Conservation (phyloP, 2,329 filamentous ascomycete genomes). For the Periconia digitata region DNA sequence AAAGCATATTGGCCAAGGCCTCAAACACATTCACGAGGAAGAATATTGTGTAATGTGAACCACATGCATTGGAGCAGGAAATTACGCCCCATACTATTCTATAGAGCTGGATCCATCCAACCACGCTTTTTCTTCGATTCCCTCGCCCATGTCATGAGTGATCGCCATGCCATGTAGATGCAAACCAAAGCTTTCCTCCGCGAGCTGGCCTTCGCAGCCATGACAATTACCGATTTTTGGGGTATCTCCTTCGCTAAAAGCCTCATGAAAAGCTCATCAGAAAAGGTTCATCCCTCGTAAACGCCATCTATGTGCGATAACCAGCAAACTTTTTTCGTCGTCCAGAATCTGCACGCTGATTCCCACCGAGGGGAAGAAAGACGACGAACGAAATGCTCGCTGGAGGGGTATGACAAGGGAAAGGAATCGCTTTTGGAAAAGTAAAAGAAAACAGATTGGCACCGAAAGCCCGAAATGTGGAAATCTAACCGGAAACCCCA, state of each 20-base stretch:
- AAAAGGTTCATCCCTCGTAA: slow-evolving; percentile 36
- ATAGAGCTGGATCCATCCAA: slow-evolving; percentile 35
- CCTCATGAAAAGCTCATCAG: slow-evolving; percentile 27
- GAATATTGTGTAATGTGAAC: slow-evolving; percentile 5
- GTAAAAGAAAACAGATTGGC: slow-evolving; percentile 36
- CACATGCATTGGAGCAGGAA: slow-evolving; percentile 29
- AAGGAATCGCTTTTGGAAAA: slow-evolving; percentile 45
- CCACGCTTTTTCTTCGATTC: slow-evolving; percentile 42
- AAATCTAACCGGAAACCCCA: slow-evolving; percentile 43
- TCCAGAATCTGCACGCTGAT: slow-evolving; percentile 20
- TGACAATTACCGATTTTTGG: slow-evolving; percentile 26
- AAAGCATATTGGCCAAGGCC: too few relatives aligned
- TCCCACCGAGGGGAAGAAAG: slow-evolving; percentile 27
- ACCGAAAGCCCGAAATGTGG: slow-evolving; percentile 42
- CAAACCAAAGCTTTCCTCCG: slow-evolving; percentile 33
- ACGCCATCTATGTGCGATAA: slow-evolving; percentile 45
- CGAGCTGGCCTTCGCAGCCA: slow-evolving; percentile 24
- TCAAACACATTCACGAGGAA: not conserved
- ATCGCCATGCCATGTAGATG: slow-evolving; percentile 28
- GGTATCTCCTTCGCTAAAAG: slow-evolving; percentile 40
- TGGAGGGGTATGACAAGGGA: slow-evolving; percentile 23
- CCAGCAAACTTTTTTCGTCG: slow-evolving; percentile 37
- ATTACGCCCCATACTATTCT: slow-evolving; percentile 30
- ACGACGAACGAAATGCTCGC: slow-evolving; percentile 27
- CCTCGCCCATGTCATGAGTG: slow-evolving; percentile 38